A percentile compares a stretch with the other conserved stretches of the same genome.
Evolutionary conservation across 352 stramenopile genomes (phyloP).

Genomic region (Achlya hypogyna): DNA sequence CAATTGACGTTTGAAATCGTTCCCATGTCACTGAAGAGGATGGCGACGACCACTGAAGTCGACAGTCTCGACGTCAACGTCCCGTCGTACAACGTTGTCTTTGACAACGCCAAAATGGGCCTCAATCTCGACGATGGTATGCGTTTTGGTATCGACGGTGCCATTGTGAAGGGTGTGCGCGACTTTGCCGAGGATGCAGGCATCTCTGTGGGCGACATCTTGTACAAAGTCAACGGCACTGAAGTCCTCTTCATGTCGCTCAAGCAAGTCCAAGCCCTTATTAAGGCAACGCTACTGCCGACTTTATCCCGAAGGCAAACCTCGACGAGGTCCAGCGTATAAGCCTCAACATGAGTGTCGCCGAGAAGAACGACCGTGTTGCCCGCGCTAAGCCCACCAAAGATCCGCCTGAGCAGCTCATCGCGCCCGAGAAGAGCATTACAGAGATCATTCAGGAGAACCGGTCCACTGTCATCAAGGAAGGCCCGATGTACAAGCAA

Average conservation of each 20-base stretch:
- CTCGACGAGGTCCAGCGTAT: conserved; percentile 17
- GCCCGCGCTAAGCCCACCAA: background rate
- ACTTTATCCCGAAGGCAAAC: conserved; percentile 13
- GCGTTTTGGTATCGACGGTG: conserved; percentile 60
- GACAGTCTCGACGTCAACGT: background rate
- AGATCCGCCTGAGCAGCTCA: background rate
- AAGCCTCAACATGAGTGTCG: conserved; percentile 2
- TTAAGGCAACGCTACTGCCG: conserved; percentile 10
- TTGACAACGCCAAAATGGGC: conserved; percentile 65
- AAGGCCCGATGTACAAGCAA: conserved; percentile 19
- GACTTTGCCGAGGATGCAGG: conserved; percentile 3
- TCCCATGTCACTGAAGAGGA: background rate
- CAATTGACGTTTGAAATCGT: conserved; percentile 14
- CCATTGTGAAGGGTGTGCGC: conserved; percentile 9
- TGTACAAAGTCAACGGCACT: conserved; percentile 16
- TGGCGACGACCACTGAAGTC: background rate
- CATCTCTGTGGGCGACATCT: conserved; percentile 9
- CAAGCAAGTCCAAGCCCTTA: conserved; percentile 16
- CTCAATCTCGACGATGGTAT: conserved; percentile 78
- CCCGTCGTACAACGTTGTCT: conserved; percentile 10
- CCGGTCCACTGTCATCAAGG: conserved; percentile 4
- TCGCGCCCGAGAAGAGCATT: background rate
- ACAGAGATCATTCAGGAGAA: conserved; percentile 15
- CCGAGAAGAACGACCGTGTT: background rate
- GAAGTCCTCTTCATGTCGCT: conserved; percentile 16